Base-by-base conservation (phyloP, 176 grass and related monocot genomes). In the Calamus simplicifolius region DNA sequence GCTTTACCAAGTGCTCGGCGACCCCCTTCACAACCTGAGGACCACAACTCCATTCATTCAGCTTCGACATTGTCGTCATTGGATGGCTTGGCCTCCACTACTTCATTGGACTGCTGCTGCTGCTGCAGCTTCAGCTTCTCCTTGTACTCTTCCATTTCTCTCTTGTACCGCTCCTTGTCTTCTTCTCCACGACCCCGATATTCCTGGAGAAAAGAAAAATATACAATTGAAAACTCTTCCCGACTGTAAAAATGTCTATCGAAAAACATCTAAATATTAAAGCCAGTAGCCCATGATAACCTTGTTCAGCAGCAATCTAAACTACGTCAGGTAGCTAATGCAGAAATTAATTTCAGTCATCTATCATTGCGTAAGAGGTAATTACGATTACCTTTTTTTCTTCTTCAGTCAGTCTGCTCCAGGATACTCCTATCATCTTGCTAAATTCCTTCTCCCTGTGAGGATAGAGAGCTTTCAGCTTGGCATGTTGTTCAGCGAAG, bases 391-490 rank as follows among this genome's bases (percentile, higher is more conserved):
- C 83, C 67, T 25, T 55, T 63, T 58, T 81, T 61, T 74, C 83
- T 55, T 86, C 77, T 30, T 62, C 53, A 3, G 17, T 77, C 51
- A 81, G 78, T 53, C 73, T 76, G 17, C 56, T 78, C 78, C 83
- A 81, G 48, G 78, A 77, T 19, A 81, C 78, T 8, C 76, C 81
- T 2, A 85, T 85, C 76, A 79, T 80, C 60, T 76, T 85, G 52
- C 56, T 79, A 23, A 69, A 85, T 60, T 85, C 82, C 54, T 67
- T 75, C 61, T 75, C 83, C 56, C 73, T 75, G 18, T 78, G 58
- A 16, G 78, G 83, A 35, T 73, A 73, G 28, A 57, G 66, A 52
- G 61, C 49, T 63, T 50, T 86, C 54, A 86, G 59, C 64, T 64
- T 81, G 63, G 54, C 53, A 70, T 86, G 83, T 17, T 49, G 71